Evolutionary conservation across 345 rosid genomes (phyloP).

Genomic region (Cardamine chenopodiifolia): DNA sequence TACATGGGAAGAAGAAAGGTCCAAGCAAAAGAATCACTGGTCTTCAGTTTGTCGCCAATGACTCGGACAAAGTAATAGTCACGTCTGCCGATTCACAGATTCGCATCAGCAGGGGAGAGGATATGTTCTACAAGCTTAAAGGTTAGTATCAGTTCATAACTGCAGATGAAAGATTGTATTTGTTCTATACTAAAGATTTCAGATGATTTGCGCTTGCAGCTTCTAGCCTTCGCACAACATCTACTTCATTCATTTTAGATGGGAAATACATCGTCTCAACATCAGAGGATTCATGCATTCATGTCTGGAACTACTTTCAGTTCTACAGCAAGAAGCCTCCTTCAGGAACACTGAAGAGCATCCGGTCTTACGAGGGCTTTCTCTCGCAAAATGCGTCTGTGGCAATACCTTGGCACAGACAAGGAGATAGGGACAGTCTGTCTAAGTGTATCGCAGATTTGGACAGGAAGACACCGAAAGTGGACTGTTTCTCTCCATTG

Average conservation of each 20-base stretch:
- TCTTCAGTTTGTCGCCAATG: slow-evolving; percentile 56
- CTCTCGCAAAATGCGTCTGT: slow-evolving; percentile 56
- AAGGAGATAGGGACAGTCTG: slow-evolving; percentile 27
- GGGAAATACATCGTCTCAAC: slow-evolving; percentile 70
- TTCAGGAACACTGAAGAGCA: slow-evolving; percentile 43
- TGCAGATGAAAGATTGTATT: neutral
- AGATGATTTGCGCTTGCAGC: slow-evolving; percentile 33
- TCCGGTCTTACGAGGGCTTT: slow-evolving; percentile 60
- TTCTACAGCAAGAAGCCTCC: slow-evolving; percentile 45
- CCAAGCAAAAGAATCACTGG: slow-evolving; percentile 72
- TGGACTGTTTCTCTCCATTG: slow-evolving; percentile 39
- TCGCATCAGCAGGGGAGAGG: slow-evolving; percentile 49
- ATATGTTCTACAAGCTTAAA: slow-evolving; percentile 62
- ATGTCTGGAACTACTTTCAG: slow-evolving; percentile 58
- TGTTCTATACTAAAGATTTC: neutral
- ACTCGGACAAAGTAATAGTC: slow-evolving; percentile 60
- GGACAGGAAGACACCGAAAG: slow-evolving; percentile 45
- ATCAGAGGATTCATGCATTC: slow-evolving; percentile 59
- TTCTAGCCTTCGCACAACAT: slow-evolving; percentile 51
- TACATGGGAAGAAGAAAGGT: slow-evolving; percentile 70
- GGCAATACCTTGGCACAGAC: slow-evolving; percentile 71
- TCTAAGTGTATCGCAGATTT: slow-evolving; percentile 37
- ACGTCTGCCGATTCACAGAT: slow-evolving; percentile 74
- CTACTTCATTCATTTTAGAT: slow-evolving; percentile 60
- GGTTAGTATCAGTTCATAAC: slow-evolving; percentile 33